phyloP scores from a whole-genome alignment of 1,139 yeast species.

The Kluyveromyces sp. region DNA sequence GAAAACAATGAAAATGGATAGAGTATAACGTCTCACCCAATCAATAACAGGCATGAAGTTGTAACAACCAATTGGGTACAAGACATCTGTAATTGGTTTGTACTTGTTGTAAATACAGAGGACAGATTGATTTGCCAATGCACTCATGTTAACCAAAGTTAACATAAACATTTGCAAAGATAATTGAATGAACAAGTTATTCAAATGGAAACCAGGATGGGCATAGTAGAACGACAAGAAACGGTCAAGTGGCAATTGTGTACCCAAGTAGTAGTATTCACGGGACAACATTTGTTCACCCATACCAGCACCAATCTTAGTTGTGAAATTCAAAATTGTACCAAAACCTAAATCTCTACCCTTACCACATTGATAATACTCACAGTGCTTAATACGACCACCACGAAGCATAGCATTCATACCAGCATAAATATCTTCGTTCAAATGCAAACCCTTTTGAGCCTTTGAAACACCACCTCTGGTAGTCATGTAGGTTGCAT shows the following conservation, averaged over 20 bases:
- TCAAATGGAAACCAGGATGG: slow-evolving; percentile 98
- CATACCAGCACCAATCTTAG: slow-evolving; percentile 99
- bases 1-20: slow-evolving; percentile 97
- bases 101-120: slow-evolving; percentile 77
- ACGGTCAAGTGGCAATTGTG: slow-evolving; percentile 94
- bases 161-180: slow-evolving; percentile 91
- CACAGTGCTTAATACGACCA: slow-evolving; percentile 98
- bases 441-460: slow-evolving; percentile 95
- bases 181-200: slow-evolving; percentile 89
- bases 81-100: slow-evolving; percentile 77
- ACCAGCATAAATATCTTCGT: slow-evolving; percentile 99
- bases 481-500: slow-evolving; percentile 88
- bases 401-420: slow-evolving; percentile 97
- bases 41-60: slow-evolving; percentile 83
- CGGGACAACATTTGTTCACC: slow-evolving; percentile 99
- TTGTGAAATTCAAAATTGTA: slow-evolving; percentile 94
- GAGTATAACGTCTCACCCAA: slow-evolving; percentile 95
- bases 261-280: slow-evolving; percentile 95
- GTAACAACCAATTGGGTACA: slow-evolving; percentile 90
- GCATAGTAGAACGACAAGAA: slow-evolving; percentile 97
- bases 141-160: slow-evolving; percentile 82
- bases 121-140: slow-evolving; percentile 86
- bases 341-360: slow-evolving; percentile 99
- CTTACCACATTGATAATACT: slow-evolving; percentile 98
- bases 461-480: slow-evolving; percentile 99